Base-by-base conservation (phyloP, 2,329 filamentous ascomycete genomes). In the Aspergillus tanneri region DNA sequence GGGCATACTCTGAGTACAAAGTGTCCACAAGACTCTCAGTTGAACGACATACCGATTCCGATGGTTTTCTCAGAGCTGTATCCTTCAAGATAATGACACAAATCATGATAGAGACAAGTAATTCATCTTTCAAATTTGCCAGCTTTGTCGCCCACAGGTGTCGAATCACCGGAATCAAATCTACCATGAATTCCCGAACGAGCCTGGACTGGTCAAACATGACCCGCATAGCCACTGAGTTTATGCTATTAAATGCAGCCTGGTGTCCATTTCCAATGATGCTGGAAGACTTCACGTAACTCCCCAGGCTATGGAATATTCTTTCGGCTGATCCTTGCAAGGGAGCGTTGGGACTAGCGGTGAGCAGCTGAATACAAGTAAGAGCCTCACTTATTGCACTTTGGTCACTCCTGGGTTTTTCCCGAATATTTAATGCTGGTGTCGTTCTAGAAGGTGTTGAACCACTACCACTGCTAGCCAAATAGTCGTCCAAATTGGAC, bases 1-100 rank as follows among this genome's bases (percentile, higher is more conserved):
- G 84, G 3, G 82, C 77, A 67, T 97, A 97, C 60, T 96, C 92
- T 7, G 73, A 72, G 73, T 85, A 86, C n/a, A 99, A 70, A 3
- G 79, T 76, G 36, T 90, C 85, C 25, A 84, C 65, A 2, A 96
- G 68, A n/a, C 80, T 79, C 54, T 86, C 81, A 5, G 95, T 56
- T 46, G 55, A 78, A 10, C 57, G 60, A 14, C 67, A 36, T 61
- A 73, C 22, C 69, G 65, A 46, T 77, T 67, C 46, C 59, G 64
- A 47, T 61, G 67, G 55, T 72, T 57, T 51, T 64, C 68, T 56
- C 43, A 55, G 55, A 47, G 55, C 32, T 52, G 63, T 64, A 43
- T 79, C 73, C 21, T 78, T 66, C 24, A 87, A 62, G 49, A 80
- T 72, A 55, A 87, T 77, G 37, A 88, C 72, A 54, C 86, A 82